Percentiles rank a stretch among this genome's conserved stretches.
phyloP scores from a whole-genome alignment of 2,329 filamentous ascomycete genomes.

The Ambrosiella beaveri region DNA sequence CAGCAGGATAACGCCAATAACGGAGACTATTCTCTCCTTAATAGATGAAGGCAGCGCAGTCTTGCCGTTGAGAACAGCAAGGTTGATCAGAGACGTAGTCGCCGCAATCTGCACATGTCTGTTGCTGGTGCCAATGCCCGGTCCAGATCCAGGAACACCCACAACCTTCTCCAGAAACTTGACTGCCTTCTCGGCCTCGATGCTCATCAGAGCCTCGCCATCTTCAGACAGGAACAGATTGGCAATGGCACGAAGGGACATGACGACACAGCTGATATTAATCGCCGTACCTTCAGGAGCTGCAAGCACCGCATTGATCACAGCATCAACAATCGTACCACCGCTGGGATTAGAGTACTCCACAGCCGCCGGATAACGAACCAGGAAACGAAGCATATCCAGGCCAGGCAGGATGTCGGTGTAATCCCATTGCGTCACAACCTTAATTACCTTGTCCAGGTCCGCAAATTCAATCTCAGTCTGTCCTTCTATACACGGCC shows the following conservation, averaged over 20 bases:
- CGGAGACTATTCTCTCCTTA: slow-evolving; percentile 37
- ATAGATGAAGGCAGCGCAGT: slow-evolving; percentile 24
- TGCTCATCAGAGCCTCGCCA: slow-evolving; percentile 49
- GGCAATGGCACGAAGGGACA: slow-evolving; percentile 61
- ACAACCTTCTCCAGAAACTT: slow-evolving; percentile 46
- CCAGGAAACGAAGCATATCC: slow-evolving; percentile 72
- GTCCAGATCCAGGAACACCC: slow-evolving; percentile 24
- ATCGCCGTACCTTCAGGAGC: slow-evolving; percentile 36
- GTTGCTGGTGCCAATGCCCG: slow-evolving; percentile 40
- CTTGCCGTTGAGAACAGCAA: slow-evolving; percentile 44
- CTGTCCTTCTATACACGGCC: slow-evolving; percentile 43
- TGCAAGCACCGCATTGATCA: slow-evolving; percentile 22
- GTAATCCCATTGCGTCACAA: slow-evolving; percentile 65
- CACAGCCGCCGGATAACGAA: slow-evolving; percentile 50
- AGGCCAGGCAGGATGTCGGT: slow-evolving; percentile 66
- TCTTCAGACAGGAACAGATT: slow-evolving; percentile 67
- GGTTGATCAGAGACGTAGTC: slow-evolving; percentile 71
- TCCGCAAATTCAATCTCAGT: slow-evolving; percentile 33
- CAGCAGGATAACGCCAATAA: slow-evolving; percentile 44
- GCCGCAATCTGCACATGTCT: slow-evolving; percentile 70
- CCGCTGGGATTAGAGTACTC: slow-evolving; percentile 35
- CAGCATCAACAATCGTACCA: slow-evolving; percentile 41
- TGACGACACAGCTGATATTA: slow-evolving; percentile 70
- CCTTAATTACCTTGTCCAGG: slow-evolving; percentile 49
- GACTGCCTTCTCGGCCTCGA: slow-evolving; percentile 40